Base-by-base conservation (phyloP, 768 basidiomycete species). In the Naematelia encephala region DNA sequence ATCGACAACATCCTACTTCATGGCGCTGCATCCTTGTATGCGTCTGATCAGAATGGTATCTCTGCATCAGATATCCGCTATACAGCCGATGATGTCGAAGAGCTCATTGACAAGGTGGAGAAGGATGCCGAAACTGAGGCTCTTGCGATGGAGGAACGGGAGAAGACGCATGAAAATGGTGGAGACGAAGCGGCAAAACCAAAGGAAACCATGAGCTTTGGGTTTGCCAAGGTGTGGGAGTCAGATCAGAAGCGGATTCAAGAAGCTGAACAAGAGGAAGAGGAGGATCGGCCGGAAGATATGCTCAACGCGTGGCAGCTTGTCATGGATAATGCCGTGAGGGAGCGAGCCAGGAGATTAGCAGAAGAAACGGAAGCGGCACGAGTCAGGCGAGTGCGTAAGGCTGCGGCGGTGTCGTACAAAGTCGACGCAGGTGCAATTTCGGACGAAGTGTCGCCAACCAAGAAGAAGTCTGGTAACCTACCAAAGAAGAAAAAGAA, bases 201-300 rank as follows among this genome's bases (percentile, higher is more conserved):
- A 80, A 81, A 52, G 23, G 63, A 63, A 52, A 51, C 60, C 34
- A 75, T 85, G 27, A 80, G 84, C 8, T 96, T 97, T 74, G 84
- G 84, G 4, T 94, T 93, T 69, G 91, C 93, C 11, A 92, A 93
- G 74, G 83, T 97, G 44, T 97, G 93, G 93, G 84, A 87, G 0
- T 85, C 87, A 22, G 85, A 87, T 60, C 87, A 87, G 70, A 87
- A 87, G 54, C 69, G 79, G 14, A 71, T 90, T 21, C 81, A 78
- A 29, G 87, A 87, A 47, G 80, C 79, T 4, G 68, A 80, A 2
- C 73, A 73, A 1, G 79, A 73, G 14, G 55, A 59, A 0, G 85
- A 84, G 14, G 64, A 55, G n/a, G 60, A 51, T 22, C 50, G 59
- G 11, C 45, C 29, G 21, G 67, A 57, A 23, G 62, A 58, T 11